Percentiles rank a stretch among this genome's conserved stretches.
These are phyloP conservation scores for Grammothele lineata DNA, from an alignment of 768 basidiomycete species.

Conservation along the genomic window DNA sequence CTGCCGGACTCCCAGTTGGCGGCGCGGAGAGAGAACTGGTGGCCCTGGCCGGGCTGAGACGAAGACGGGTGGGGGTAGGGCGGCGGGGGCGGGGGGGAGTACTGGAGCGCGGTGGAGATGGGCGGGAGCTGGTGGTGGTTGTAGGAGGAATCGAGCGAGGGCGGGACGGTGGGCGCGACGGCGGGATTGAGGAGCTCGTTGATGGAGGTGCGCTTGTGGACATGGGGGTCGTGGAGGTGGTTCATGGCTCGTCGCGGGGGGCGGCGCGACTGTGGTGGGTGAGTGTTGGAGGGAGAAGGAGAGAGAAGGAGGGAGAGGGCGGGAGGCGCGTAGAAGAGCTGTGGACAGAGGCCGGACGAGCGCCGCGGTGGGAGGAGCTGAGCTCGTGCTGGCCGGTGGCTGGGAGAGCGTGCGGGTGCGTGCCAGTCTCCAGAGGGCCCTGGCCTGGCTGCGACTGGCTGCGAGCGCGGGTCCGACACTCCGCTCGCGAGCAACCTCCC, in stretches of 20 bases:
- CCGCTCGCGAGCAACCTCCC: too few species aligned
- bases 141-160: constrained; percentile 27
- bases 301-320: neutral
- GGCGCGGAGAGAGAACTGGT: constrained; percentile 51
- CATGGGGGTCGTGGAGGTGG: constrained; percentile 36
- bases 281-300: constrained; percentile 1
- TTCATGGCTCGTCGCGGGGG: constrained; percentile 25
- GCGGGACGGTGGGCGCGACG: constrained; percentile 28
- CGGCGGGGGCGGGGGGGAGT: constrained; percentile 5
- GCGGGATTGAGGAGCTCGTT: constrained; percentile 48
- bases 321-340: neutral
- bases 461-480: constrained; percentile 5
- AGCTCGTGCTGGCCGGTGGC: too few species aligned
- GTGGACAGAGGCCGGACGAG: constrained; percentile 1
- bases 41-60: constrained; percentile 6
- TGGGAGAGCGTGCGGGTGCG: too few species aligned
- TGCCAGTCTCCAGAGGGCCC: too few species aligned
- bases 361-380: neutral
- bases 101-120: constrained; percentile 18
- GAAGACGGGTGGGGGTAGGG: constrained; percentile 12
- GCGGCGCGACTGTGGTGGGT: constrained; percentile 10
- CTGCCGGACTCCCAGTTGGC: constrained; percentile 52
- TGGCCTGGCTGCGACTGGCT: neutral
- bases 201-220: constrained; percentile 46
- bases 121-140: constrained; percentile 24